phyloP scores from a whole-genome alignment of 208 protist species.

The Trypanosoma brucei region DNA sequence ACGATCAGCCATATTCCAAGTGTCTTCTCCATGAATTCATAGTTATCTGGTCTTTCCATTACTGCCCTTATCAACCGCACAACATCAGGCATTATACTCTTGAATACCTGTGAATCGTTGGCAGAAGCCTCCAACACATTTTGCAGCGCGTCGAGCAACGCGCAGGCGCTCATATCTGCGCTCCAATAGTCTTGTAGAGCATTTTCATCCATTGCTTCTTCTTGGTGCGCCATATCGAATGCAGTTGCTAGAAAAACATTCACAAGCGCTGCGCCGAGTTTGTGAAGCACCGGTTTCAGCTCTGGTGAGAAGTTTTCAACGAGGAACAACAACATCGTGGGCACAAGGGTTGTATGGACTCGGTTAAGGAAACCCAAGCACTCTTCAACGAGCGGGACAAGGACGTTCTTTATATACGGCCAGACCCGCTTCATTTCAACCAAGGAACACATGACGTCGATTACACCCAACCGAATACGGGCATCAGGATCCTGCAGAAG shows the following conservation, averaged over 20 bases:
- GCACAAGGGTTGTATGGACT: conserved; percentile 85
- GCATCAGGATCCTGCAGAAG: conserved; percentile 66
- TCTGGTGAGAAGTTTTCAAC: conserved; percentile 81
- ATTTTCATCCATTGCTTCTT: conserved; percentile 28
- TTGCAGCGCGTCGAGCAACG: conserved; percentile 66
- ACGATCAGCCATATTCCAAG: conserved; percentile 68
- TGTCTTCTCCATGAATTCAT: conserved; percentile 82
- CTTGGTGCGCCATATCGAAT: conserved; percentile 63
- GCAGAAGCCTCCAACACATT: conserved; percentile 62
- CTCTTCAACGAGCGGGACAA: conserved; percentile 80
- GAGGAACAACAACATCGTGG: conserved; percentile 76
- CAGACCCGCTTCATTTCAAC: conserved; percentile 76
- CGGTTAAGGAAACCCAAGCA: conserved; percentile 73
- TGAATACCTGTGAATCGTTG: conserved; percentile 43
- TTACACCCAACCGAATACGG: conserved; percentile 70
- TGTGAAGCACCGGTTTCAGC: conserved; percentile 66
- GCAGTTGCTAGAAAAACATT: conserved; percentile 75
- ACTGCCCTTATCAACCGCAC: conserved; percentile 50
- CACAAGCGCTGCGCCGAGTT: conserved; percentile 62
- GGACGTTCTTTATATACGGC: conserved; percentile 52
- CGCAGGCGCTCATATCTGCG: conserved; percentile 65
- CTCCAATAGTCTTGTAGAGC: conserved; percentile 40
- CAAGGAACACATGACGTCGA: conserved; percentile 83
- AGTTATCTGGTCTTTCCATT: conserved; percentile 64
- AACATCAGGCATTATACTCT: conserved; percentile 52